Conservation (phyloP, 169 alveolate genomes). For the Eimeria maxima region DNA sequence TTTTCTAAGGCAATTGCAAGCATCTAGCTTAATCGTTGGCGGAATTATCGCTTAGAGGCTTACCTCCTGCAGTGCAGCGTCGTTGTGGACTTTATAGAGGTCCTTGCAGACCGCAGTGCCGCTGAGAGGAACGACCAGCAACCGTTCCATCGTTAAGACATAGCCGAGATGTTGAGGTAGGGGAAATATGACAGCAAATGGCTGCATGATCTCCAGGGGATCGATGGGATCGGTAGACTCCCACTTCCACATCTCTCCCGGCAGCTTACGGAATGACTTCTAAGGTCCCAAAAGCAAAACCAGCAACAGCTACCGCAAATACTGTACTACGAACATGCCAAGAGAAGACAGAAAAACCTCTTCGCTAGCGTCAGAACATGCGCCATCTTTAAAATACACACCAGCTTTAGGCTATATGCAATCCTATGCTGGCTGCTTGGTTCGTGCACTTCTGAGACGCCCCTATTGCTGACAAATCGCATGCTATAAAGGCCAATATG, state of each 20-base stretch:
- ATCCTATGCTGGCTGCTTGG: not conserved
- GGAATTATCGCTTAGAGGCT: not conserved
- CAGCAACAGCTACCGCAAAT: not conserved
- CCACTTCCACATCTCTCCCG: constrained; percentile 59
- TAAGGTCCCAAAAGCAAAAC: not conserved
- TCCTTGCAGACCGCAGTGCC: constrained; percentile 65
- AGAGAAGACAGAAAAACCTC: not conserved
- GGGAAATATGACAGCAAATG: constrained; percentile 65
- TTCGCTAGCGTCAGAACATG: not conserved
- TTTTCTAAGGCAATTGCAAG: not conserved
- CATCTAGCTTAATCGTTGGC: not conserved
- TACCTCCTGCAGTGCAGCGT: constrained; percentile 79
- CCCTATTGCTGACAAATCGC: not conserved
- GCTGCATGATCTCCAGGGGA: constrained; percentile 8
- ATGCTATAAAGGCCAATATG: not conserved
- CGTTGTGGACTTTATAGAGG: constrained; percentile 79
- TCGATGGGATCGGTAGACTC: not conserved
- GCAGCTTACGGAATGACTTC: constrained; percentile 45
- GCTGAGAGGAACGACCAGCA: constrained; percentile 57
- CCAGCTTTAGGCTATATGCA: no score
- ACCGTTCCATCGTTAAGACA: constrained; percentile 62
- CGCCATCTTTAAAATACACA: not conserved
- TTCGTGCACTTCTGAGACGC: not conserved
- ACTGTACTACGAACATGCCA: not conserved
- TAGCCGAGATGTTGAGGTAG: constrained; percentile 80